These are phyloP conservation scores for Trichoderma guizhouense DNA, from an alignment of 2,329 filamentous ascomycete species.

Conservation along the genomic window DNA sequence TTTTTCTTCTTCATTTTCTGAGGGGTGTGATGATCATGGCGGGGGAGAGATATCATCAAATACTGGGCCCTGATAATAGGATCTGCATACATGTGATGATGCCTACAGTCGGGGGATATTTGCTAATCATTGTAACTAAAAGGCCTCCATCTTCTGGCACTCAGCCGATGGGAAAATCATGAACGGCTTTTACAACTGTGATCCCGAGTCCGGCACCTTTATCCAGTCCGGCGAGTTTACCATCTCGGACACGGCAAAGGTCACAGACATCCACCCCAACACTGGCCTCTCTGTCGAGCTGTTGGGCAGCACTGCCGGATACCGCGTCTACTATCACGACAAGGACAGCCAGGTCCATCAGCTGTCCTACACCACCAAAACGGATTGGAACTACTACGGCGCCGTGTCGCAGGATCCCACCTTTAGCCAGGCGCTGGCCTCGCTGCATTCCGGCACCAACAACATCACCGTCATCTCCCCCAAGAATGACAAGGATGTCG, in stretches of 20 bases:
- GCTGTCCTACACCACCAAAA: neutral
- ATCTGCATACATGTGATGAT: neutral
- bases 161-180: neutral
- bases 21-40: neutral
- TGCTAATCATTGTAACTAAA: neutral
- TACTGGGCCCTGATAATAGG: neutral
- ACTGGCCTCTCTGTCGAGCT: slow-evolving; percentile 3
- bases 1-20: neutral
- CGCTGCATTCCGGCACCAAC: neutral
- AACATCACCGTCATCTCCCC: slow-evolving; percentile 6
- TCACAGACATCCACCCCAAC: neutral
- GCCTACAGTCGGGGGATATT: neutral
- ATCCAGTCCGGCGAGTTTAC: neutral
- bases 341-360: neutral
- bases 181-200: slow-evolving; percentile 4
- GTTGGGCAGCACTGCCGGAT: slow-evolving; percentile 7
- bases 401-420: slow-evolving; percentile 3
- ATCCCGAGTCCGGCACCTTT: neutral
- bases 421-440: neutral
- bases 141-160: slow-evolving; percentile 12
- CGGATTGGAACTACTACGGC: slow-evolving; percentile 2
- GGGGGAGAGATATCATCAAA: neutral
- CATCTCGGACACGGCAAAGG: neutral
- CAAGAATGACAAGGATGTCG: neutral
- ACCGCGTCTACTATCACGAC: slow-evolving; percentile 7